Percentiles rank a stretch among this genome's conserved stretches.
Evolutionary conservation across 345 rosid genomes (phyloP).

Genomic region (Iberis pinnata): DNA sequence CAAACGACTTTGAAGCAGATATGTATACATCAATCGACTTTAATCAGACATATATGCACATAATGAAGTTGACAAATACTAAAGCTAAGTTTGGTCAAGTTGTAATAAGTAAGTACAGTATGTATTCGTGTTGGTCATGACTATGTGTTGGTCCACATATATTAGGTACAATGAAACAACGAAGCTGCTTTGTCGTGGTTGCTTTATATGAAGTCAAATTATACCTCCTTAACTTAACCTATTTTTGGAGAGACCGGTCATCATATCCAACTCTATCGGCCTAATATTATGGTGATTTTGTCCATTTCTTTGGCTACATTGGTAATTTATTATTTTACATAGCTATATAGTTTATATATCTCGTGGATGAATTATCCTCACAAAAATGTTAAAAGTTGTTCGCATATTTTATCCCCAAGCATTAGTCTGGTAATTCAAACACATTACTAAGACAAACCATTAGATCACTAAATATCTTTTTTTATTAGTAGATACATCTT

Average conservation of each 20-base stretch:
- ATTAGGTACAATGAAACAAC: constrained; percentile 31
- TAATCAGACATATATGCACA: no score
- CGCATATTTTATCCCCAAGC: no score
- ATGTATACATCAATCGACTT: no score
- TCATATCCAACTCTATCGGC: background rate
- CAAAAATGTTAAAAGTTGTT: no score
- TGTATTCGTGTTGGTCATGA: constrained; percentile 17
- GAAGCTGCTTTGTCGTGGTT: constrained; percentile 33
- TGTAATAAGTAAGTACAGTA: constrained; percentile 20
- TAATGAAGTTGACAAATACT: constrained; percentile 25
- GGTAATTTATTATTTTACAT: no score
- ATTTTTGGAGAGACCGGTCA: constrained; percentile 20
- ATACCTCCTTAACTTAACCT: constrained; percentile 20
- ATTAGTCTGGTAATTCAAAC: no score
- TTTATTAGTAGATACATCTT: background rate
- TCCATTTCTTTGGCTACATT: background rate
- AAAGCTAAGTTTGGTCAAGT: constrained; percentile 29
- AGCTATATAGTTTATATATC: no score
- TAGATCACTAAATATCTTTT: no score
- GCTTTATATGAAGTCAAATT: constrained; percentile 20
- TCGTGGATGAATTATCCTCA: no score
- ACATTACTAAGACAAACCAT: no score
- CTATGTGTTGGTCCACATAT: constrained; percentile 30
- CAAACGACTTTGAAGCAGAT: constrained; percentile 14
- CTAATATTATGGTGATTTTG: constrained; percentile 2